Base-by-base conservation (phyloP, 1,284 basidiomycete genomes). In the Heterobasidion parviporum region DNA sequence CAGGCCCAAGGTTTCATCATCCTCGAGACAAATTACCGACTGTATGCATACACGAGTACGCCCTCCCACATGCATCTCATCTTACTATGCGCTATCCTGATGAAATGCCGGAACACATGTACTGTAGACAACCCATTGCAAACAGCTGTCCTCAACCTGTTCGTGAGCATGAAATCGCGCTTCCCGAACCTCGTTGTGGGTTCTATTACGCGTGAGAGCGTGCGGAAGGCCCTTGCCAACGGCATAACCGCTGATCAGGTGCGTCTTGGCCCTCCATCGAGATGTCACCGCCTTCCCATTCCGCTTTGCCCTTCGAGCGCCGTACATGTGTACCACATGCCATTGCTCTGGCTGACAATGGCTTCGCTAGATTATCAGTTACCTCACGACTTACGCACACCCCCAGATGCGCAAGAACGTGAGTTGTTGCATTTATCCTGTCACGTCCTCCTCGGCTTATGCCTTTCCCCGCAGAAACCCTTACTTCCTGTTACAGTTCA, bases 231-330 rank as follows among this genome's bases (percentile, higher is more conserved):
- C 4, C 80, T 99, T 62, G 79, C 81, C 57, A 98, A 96, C 70
- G 97, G 97, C 35, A 99, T 99, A 62, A 91, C 93, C 54, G 95
- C 97, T 54, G 89, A 94, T 65, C 97, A 99, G 79, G 94, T 92
- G 63, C 34, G 74, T 69, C 53, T 53, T 41, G 32, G 35, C 53
- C 26, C 26, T 26, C 26, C 4, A 26, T 26, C 26, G 26, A 26
- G 26, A 49, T 14, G 15, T 35, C 54, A 20, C 59, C 59, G 55
- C 61, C 44, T 61, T 41, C 46, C 57, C 12, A 26, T 26, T 26
- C 26, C 26, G 3, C 26, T 1, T 26, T 26, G 26, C 26, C 26
- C 26, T 46, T 55, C 50, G 6, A 26, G 8, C 15, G 10, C 32
- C 14, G 50, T 34, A 9, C 56, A 43, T 45, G 34, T 34, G 14